These are phyloP conservation scores for Lactarius tabidus DNA, from an alignment of 768 basidiomycete species.

Conservation along the genomic window DNA sequence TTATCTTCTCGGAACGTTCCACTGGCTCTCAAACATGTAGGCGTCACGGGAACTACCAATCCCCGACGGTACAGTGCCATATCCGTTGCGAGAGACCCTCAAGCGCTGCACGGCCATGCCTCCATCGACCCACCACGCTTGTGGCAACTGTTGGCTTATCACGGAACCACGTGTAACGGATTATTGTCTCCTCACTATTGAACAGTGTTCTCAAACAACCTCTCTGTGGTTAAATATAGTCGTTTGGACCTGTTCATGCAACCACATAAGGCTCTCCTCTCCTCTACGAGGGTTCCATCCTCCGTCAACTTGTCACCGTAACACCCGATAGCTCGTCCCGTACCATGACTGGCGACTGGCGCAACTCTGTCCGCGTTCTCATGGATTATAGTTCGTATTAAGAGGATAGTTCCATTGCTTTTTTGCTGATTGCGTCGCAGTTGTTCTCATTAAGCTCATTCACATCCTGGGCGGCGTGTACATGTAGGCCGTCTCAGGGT, in stretches of 20 bases:
- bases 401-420: not conserved
- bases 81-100: not conserved
- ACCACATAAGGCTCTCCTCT: not conserved
- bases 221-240: not conserved
- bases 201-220: not conserved
- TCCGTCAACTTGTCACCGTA: not conserved
- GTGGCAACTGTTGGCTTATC: not conserved
- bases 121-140: not conserved
- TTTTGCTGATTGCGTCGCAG: not conserved
- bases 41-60: not conserved
- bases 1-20: no score
- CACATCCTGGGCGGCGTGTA: conserved; percentile 15
- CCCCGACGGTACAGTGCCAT: no score
- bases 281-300: not conserved
- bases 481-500: conserved; percentile 5
- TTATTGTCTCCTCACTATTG: not conserved
- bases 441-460: not conserved
- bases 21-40: not conserved
- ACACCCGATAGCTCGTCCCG: not conserved
- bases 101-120: not conserved
- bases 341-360: not conserved
- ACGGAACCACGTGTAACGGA: not conserved
- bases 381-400: not conserved
- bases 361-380: not conserved
- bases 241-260: not conserved